A percentile compares a stretch with the other conserved stretches of the same genome.
These are phyloP conservation scores for Dentipellis sp. DNA, from an alignment of 768 basidiomycete species.

Conservation along the genomic window DNA sequence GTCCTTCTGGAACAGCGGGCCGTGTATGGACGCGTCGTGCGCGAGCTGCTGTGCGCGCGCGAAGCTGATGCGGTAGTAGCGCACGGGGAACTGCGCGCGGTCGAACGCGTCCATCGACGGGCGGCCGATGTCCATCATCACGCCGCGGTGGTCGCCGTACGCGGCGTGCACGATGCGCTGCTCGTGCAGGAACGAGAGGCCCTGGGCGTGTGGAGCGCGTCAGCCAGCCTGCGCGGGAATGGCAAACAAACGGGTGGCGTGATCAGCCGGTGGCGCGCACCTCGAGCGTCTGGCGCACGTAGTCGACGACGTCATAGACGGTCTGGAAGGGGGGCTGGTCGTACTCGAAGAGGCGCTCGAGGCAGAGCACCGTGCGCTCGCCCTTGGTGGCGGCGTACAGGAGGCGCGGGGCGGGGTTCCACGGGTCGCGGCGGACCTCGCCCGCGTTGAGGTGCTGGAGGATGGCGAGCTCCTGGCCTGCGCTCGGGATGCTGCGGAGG, in stretches of 20 bases:
- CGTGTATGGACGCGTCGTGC: slow-evolving; percentile 3
- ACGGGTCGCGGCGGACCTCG: slow-evolving; percentile 38
- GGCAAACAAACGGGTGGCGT: slow-evolving; percentile 1
- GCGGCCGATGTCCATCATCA: slow-evolving; percentile 13
- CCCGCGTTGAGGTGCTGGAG: slow-evolving; percentile 35
- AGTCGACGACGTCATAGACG: slow-evolving; percentile 40
- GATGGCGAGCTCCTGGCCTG: slow-evolving; percentile 27
- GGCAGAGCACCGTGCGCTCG: slow-evolving; percentile 32
- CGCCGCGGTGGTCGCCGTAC: slow-evolving; percentile 3
- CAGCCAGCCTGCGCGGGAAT: neutral
- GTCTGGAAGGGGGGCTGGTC: slow-evolving; percentile 36
- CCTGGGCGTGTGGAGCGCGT: neutral
- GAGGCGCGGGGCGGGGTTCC: slow-evolving; percentile 44
- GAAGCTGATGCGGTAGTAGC: slow-evolving; percentile 12
- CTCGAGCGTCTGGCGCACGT: slow-evolving; percentile 42
- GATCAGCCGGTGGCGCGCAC: slow-evolving; percentile 17
- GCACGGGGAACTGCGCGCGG: slow-evolving; percentile 4
- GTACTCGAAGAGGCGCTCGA: slow-evolving; percentile 36
- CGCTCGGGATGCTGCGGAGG: slow-evolving; percentile 5
- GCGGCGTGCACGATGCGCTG: slow-evolving; percentile 4
- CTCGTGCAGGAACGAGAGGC: slow-evolving; percentile 12
- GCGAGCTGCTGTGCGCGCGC: slow-evolving; percentile 2
- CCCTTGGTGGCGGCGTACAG: slow-evolving; percentile 33
- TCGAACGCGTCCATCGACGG: slow-evolving; percentile 3
- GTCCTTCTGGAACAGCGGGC: slow-evolving; percentile 2